Percentiles rank a stretch among this genome's conserved stretches.
Evolutionary conservation across 2,329 filamentous ascomycete genomes (phyloP).

Genomic region (Phialophora macrospora): DNA sequence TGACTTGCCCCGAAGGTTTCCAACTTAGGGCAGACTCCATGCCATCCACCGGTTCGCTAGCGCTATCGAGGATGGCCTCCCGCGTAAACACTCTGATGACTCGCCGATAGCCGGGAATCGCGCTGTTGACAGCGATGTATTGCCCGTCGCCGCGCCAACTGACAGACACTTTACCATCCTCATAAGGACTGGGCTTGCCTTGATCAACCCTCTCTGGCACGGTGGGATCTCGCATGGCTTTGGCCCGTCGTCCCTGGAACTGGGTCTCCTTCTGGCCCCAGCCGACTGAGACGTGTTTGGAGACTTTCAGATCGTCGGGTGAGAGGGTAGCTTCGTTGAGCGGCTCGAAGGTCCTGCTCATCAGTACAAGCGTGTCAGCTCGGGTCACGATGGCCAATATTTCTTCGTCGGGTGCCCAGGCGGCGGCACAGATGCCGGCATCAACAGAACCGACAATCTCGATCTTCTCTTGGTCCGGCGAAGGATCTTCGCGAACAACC

Average conservation of each 20-base stretch:
- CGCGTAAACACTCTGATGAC: slow-evolving; percentile 88
- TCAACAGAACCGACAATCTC: slow-evolving; percentile 96
- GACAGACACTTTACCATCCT: slow-evolving; percentile 73
- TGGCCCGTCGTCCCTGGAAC: slow-evolving; percentile 89
- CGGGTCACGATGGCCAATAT: slow-evolving; percentile 82
- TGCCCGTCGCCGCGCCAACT: slow-evolving; percentile 95
- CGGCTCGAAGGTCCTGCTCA: slow-evolving; percentile 89
- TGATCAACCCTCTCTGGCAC: slow-evolving; percentile 91
- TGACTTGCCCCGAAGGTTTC: slow-evolving; percentile 86
- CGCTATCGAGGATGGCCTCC: slow-evolving; percentile 87
- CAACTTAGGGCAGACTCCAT: slow-evolving; percentile 88
- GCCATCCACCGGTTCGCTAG: slow-evolving; percentile 91
- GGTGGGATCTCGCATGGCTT: slow-evolving; percentile 86
- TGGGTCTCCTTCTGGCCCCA: slow-evolving; percentile 99
- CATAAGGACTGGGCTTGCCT: slow-evolving; percentile 73
- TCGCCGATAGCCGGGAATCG: slow-evolving; percentile 71
- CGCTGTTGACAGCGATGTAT: slow-evolving; percentile 82
- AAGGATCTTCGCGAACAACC: slow-evolving; percentile 74
- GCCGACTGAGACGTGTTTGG: slow-evolving; percentile 91
- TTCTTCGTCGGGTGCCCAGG: slow-evolving; percentile 96
- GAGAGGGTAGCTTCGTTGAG: slow-evolving; percentile 75
- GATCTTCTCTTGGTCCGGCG: slow-evolving; percentile 73
- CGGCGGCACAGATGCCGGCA: slow-evolving; percentile 83
- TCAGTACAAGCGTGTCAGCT: slow-evolving; percentile 79
- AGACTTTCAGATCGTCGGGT: slow-evolving; percentile 79